Evolutionary conservation across 2,329 filamentous ascomycete species (phyloP).

Genomic region (Didymellaceae sp.): DNA sequence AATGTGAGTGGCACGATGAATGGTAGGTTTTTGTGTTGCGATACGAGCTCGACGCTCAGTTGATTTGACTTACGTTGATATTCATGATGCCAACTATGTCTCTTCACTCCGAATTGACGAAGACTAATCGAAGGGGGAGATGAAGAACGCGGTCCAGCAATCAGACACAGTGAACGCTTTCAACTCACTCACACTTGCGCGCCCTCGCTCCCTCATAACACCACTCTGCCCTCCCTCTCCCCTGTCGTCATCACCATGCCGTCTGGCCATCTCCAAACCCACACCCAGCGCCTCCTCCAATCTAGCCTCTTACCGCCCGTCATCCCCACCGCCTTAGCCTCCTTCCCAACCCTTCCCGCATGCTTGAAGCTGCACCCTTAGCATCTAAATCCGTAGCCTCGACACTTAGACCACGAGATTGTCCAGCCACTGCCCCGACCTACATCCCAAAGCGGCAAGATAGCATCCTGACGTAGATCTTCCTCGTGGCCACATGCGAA

Average conservation of each 20-base stretch:
- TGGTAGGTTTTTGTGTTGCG: no score
- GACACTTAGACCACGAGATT: slow-evolving; percentile 2
- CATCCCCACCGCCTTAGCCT: slow-evolving; percentile 2
- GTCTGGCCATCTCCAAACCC: background rate
- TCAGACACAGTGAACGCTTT: background rate
- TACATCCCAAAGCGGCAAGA: slow-evolving; percentile 2
- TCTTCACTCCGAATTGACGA: background rate
- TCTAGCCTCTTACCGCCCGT: slow-evolving; percentile 2
- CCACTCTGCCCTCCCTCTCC: background rate
- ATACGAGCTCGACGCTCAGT: no score
- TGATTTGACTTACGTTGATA: slow-evolving; percentile 9
- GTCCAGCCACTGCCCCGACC: slow-evolving; percentile 3
- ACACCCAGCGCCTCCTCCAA: background rate
- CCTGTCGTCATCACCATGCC: slow-evolving; percentile 7
- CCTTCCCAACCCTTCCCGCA: background rate
- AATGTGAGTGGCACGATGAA: background rate
- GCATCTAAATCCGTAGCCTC: background rate
- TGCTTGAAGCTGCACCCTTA: background rate
- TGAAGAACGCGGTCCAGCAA: background rate
- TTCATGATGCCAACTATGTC: slow-evolving; percentile 3
- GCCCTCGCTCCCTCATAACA: no score
- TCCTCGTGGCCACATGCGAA: slow-evolving; percentile 4
- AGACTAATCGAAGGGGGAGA: background rate
- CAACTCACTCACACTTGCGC: no score
- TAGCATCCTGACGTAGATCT: slow-evolving; percentile 7